Conservation (phyloP, 129 eudicot genomes). For the Centrapalus pauciflorus region DNA sequence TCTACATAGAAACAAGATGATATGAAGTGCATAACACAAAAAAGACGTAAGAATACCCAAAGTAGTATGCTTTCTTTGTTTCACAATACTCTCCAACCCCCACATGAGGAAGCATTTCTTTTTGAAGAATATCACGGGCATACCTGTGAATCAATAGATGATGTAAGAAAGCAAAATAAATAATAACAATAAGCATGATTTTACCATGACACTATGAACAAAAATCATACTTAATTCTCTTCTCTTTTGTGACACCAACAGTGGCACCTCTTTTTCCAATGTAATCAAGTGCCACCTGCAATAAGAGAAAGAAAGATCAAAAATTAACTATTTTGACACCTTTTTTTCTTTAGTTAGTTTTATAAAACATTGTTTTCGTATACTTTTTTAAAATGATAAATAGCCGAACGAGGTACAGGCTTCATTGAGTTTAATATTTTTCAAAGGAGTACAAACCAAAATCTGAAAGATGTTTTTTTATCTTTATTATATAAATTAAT, state of each 20-base stretch:
- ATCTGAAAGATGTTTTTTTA: not conserved
- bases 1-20: not conserved
- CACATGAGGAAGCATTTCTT: constrained; percentile 98
- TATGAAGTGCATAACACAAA: not conserved
- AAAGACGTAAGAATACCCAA: constrained; percentile 46
- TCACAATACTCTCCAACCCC: constrained; percentile 94
- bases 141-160: constrained; percentile 40
- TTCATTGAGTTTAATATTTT: not conserved
- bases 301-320: not conserved
- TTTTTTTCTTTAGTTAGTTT: too few species aligned
- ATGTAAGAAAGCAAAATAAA: not conserved
- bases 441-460: not conserved
- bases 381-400: too few species aligned
- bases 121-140: constrained; percentile 89
- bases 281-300: constrained; percentile 90
- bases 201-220: not conserved
- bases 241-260: constrained; percentile 84
- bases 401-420: too few species aligned
- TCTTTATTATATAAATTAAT: too few species aligned
- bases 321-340: not conserved
- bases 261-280: constrained; percentile 96
- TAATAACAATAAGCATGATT: not conserved
- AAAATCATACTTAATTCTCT: constrained; percentile 69
- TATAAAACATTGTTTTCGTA: too few species aligned
- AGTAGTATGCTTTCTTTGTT: constrained; percentile 90